phyloP scores from a whole-genome alignment of 768 basidiomycete genomes.

The Mrakia gelida region DNA sequence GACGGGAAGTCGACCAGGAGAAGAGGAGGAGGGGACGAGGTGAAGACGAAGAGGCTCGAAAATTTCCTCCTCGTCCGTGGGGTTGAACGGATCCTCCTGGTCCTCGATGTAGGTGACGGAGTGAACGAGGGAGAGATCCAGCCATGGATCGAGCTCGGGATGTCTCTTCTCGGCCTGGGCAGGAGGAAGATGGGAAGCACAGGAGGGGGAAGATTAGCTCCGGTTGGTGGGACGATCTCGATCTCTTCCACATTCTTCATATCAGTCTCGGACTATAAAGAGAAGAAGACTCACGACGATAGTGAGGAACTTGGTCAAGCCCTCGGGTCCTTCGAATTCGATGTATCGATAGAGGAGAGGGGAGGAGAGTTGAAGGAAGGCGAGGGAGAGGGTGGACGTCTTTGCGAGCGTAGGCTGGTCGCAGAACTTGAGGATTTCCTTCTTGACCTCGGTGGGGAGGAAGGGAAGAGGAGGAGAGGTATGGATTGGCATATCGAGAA shows the following conservation, averaged over 20 bases:
- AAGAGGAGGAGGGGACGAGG: neutral
- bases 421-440: slow-evolving; percentile 2
- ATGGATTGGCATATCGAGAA: neutral
- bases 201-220: neutral
- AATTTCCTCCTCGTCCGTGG: neutral
- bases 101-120: neutral
- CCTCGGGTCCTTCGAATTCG: neutral
- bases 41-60: neutral
- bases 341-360: neutral
- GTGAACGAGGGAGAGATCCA: neutral
- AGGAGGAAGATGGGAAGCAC: neutral
- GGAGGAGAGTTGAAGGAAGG: neutral
- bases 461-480: neutral
- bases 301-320: neutral
- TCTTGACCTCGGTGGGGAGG: neutral
- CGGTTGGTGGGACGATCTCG: neutral
- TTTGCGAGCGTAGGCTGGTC: neutral
- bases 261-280: neutral
- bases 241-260: neutral
- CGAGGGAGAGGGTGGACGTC: neutral
- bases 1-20: neutral
- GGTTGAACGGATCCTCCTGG: neutral
- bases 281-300: neutral
- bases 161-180: neutral
- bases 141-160: neutral